These are phyloP conservation scores for Trebouxia gelatinosa DNA, from an alignment of 163 green algal genomes.

Conservation along the genomic window DNA sequence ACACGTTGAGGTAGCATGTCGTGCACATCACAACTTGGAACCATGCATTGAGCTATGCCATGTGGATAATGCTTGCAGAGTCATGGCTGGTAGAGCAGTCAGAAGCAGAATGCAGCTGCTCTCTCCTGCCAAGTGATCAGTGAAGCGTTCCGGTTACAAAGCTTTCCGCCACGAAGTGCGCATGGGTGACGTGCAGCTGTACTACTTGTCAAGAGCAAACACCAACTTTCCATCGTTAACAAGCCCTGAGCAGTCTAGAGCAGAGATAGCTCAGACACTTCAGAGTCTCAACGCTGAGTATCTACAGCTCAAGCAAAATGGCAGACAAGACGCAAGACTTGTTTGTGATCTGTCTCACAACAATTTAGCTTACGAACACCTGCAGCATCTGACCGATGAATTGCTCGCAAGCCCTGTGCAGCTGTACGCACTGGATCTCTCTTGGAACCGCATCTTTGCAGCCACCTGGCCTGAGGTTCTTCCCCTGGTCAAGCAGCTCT, in stretches of 20 bases:
- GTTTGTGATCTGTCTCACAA: conserved; percentile 15
- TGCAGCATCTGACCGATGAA: conserved; percentile 8
- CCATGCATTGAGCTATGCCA: no score
- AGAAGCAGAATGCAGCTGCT: not conserved
- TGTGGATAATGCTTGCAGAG: conserved; percentile 9
- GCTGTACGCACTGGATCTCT: conserved; percentile 15
- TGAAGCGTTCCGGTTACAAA: not conserved
- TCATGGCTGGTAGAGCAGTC: conserved; percentile 1
- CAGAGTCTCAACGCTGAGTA: conserved; percentile 15
- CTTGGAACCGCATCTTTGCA: conserved; percentile 19
- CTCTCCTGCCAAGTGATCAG: not conserved
- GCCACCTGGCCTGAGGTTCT: conserved; percentile 14
- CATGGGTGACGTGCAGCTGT: not conserved
- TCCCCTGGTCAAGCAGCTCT: not conserved
- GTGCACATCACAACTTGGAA: no score
- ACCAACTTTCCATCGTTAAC: conserved; percentile 23
- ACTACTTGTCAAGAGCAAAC: conserved; percentile 9
- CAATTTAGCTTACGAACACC: conserved; percentile 10
- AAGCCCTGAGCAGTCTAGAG: conserved; percentile 12
- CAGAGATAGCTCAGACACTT: conserved; percentile 16
- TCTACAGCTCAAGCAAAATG: conserved; percentile 7
- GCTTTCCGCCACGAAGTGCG: not conserved
- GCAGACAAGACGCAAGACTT: conserved; percentile 1
- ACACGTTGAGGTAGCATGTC: no score
- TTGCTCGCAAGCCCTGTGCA: conserved; percentile 18